phyloP scores from a whole-genome alignment of 1,284 basidiomycete species.

The Apiotrichum veenhuisii region DNA sequence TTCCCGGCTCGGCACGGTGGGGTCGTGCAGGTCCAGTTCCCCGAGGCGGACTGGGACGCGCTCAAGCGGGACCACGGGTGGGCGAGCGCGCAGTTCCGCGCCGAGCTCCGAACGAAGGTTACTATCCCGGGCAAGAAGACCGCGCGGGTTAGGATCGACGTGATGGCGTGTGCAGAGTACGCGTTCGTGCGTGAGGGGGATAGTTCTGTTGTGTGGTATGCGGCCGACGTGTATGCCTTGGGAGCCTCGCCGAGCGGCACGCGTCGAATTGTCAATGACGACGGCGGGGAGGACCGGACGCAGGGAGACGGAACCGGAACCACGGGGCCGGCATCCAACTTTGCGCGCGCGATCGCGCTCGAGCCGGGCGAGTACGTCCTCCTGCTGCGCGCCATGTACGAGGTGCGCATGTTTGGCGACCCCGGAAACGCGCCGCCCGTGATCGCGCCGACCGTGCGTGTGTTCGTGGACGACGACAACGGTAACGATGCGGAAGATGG shows the following conservation, averaged over 20 bases:
- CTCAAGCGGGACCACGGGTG: slow-evolving; percentile 45
- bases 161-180: slow-evolving; percentile 39
- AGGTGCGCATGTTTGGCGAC: slow-evolving; percentile 47
- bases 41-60: slow-evolving; percentile 33
- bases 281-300: background rate
- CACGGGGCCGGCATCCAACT: slow-evolving; percentile 19
- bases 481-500: no score
- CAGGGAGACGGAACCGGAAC: background rate
- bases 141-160: slow-evolving; percentile 31
- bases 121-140: slow-evolving; percentile 18
- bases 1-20: slow-evolving; percentile 27
- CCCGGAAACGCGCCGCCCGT: slow-evolving; percentile 27
- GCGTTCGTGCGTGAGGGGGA: slow-evolving; percentile 31
- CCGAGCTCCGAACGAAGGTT: slow-evolving; percentile 30
- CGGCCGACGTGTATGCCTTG: slow-evolving; percentile 45
- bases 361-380: slow-evolving; percentile 33
- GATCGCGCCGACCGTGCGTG: slow-evolving; percentile 29
- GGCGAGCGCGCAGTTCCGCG: slow-evolving; percentile 42
- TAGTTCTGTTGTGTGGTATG: slow-evolving; percentile 31
- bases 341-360: slow-evolving; percentile 30
- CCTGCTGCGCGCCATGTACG: slow-evolving; percentile 40
- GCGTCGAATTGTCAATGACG: no score
- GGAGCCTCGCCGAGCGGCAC: slow-evolving; percentile 20
- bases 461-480: slow-evolving; percentile 18
- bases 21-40: background rate